Evolutionary conservation across 352 stramenopile species (phyloP).

Genomic region (Globisporangium parvum): DNA sequence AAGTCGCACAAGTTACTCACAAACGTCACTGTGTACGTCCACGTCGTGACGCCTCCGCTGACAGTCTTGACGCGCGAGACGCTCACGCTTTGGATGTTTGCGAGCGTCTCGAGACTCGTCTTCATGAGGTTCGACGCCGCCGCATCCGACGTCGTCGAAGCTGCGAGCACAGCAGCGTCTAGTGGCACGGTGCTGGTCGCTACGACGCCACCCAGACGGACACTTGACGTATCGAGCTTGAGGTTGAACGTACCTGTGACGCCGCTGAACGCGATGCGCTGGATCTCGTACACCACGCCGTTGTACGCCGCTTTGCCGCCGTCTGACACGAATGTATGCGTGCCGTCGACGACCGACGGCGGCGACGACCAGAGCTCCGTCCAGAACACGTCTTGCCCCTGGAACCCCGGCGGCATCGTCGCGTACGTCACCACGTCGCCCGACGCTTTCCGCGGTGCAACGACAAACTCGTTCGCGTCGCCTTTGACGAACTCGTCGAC

Average conservation of each 20-base stretch:
- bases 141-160: constrained; percentile 28
- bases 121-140: constrained; percentile 72
- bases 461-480: constrained; percentile 92
- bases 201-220: constrained; percentile 35
- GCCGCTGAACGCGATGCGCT: constrained; percentile 75
- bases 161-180: constrained; percentile 33
- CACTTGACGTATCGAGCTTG: constrained; percentile 69
- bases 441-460: constrained; percentile 91
- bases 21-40: constrained; percentile 86
- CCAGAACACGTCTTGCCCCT: constrained; percentile 93
- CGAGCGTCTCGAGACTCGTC: constrained; percentile 71
- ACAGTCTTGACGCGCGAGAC: constrained; percentile 50
- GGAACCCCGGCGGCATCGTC: constrained; percentile 67
- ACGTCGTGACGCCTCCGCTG: constrained; percentile 19
- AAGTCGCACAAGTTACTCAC: constrained; percentile 81
- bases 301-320: constrained; percentile 91
- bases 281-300: constrained; percentile 85
- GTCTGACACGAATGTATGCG: constrained; percentile 88
- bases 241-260: constrained; percentile 56
- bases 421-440: constrained; percentile 88
- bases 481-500: constrained; percentile 91
- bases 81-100: constrained; percentile 78
- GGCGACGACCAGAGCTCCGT: constrained; percentile 91
- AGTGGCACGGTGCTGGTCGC: constrained; percentile 38
- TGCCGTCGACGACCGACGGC: constrained; percentile 78